Base-by-base conservation (phyloP, 2,329 filamentous ascomycete species). In the Bipolaris bicolor region DNA sequence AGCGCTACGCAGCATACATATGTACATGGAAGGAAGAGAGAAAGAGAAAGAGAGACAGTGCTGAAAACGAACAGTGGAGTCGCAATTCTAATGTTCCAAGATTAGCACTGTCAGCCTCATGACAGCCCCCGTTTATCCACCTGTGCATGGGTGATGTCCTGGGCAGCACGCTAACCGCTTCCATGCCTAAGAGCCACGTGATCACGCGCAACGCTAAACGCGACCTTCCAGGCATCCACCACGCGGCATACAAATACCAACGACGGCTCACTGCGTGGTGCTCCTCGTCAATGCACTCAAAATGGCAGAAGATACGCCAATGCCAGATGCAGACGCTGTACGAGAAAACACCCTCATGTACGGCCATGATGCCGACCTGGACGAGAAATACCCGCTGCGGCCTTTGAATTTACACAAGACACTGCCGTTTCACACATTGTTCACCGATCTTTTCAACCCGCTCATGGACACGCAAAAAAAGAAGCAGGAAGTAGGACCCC, bases 341-440 rank as follows among this genome's bases (percentile, higher is more conserved):
- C 74, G 76, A 26, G 82, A 84, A 60, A 81, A 83, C 47, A 71
- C 76, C 31, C 77, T 78, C 61, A 81, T 82, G 76, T 83, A 84
- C 59, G 76, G 78, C 39, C 76, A 80, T 55, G 78, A 78, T 16
- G 60, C 71, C 16, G 75, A 79, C 52, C 75, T 86, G 18, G 78
- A 84, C 62, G 77, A 80, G 50, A 84, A 84, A 74, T 82, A 91
- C 72, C 91, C 92, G 2, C 88, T 92, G 69, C 86, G 92, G 3
- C 95, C 95, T 3, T 85, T 81, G 61, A 99, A 98, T 65, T 86
- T 90, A 66, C 87, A 87, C 37, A 86, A 86, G 60, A 97, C 94
- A 0, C 80, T 96, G 9, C 86, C 87, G 5, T 99, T 99, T 72
- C 89, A 91, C 58, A 88, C 90, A 3, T 82, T 99, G 0, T 92